A percentile compares a stretch with the other conserved stretches of the same genome.
phyloP scores from a whole-genome alignment of 2,329 filamentous ascomycete genomes.

The Diaporthe vaccinii region DNA sequence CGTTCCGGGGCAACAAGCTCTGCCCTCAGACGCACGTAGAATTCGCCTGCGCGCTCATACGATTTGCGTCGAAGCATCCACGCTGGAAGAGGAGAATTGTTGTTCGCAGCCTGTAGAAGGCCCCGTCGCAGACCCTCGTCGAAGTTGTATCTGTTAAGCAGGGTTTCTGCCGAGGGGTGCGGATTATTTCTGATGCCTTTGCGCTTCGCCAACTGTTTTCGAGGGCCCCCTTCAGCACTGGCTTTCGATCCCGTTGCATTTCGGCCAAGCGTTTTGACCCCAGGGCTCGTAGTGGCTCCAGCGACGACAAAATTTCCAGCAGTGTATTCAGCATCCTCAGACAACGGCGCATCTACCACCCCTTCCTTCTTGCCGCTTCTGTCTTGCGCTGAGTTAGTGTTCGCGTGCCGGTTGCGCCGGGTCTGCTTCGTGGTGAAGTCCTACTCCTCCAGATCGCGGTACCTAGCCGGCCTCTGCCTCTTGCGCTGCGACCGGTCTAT shows the following conservation, averaged over 20 bases:
- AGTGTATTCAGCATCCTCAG: background rate
- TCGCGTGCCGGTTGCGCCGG: slow-evolving; percentile 1
- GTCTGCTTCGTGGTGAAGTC: slow-evolving; percentile 33
- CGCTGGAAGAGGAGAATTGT: background rate
- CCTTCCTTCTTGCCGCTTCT: background rate
- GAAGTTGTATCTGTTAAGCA: background rate
- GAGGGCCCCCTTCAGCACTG: background rate
- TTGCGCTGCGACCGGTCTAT: slow-evolving; percentile 40
- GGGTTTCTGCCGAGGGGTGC: slow-evolving; percentile 1
- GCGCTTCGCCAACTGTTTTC: background rate
- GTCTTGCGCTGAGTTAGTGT: background rate
- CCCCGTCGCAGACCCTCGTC: slow-evolving; percentile 5
- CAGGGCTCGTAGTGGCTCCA: background rate
- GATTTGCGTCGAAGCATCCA: slow-evolving; percentile 17
- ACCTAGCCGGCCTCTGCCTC: slow-evolving; percentile 41
- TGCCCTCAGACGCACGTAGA: background rate
- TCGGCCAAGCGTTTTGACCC: background rate
- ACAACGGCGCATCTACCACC: background rate
- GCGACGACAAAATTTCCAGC: background rate
- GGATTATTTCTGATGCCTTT: background rate
- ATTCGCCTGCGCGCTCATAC: slow-evolving; percentile 5
- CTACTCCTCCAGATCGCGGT: slow-evolving; percentile 41
- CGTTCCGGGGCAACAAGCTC: background rate
- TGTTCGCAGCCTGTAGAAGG: slow-evolving; percentile 7
- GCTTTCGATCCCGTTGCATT: background rate